A percentile compares a stretch with the other conserved stretches of the same genome.
Evolutionary conservation across 495 filamentous ascomycete species (phyloP).

Genomic region (Jackrogersella minutella): DNA sequence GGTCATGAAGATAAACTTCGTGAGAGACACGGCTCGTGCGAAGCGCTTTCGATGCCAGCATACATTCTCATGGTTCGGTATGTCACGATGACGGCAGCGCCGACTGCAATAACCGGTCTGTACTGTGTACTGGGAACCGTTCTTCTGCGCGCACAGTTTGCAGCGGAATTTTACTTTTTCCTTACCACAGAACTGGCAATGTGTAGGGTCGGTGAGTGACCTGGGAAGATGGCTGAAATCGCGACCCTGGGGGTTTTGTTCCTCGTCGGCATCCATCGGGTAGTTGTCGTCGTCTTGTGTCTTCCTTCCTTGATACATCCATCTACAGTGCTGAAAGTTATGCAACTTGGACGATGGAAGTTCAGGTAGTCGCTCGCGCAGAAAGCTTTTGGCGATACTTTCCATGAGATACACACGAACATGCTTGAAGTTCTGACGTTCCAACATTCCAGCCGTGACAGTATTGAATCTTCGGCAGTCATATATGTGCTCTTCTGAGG

Average conservation of each 20-base stretch:
- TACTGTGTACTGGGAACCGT: not conserved
- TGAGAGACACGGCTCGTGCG: not conserved
- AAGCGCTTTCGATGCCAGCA: not conserved
- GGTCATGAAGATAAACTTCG: not conserved
- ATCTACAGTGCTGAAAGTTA: not conserved
- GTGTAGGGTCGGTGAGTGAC: not conserved
- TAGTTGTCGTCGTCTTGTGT: not conserved
- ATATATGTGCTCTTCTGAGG: not conserved
- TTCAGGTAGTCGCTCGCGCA: not conserved
- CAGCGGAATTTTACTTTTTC: not conserved
- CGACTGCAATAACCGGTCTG: not conserved
- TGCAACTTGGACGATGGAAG: not conserved
- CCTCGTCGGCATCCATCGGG: not conserved
- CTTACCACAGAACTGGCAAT: not conserved
- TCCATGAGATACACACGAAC: not conserved
- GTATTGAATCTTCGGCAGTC: not conserved
- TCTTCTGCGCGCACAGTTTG: not conserved
- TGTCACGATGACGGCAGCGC: not conserved
- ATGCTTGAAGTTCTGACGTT: not conserved
- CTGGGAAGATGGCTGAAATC: not conserved
- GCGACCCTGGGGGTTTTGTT: not conserved
- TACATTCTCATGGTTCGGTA: not conserved
- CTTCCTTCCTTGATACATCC: conserved; percentile 5
- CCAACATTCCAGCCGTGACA: not conserved
- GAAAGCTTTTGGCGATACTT: not conserved